Evolutionary conservation across 2,329 filamentous ascomycete genomes (phyloP), one percentile per base, ranked within the genome.

Genomic region (Aspergillus sp.): DNA sequence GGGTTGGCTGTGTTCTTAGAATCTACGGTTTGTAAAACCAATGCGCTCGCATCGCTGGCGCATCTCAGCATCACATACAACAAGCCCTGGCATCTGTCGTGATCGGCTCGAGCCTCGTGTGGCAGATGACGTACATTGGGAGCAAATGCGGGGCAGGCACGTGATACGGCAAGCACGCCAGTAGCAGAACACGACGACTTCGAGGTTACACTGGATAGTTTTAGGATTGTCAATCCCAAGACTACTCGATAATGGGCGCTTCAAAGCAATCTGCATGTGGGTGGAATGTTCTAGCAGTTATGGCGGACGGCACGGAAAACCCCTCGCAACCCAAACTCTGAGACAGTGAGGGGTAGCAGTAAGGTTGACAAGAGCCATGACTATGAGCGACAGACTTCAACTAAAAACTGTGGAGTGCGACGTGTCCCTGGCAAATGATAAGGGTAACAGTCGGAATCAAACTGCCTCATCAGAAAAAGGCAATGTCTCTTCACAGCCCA

Each of bases 61-160:
- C 12, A 8, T 45, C 15, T 30, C 13, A 45, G 20, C 22, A 30
- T 45, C 22, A 45, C 43, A 24, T 26, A 7, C 26, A 24, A 22
- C 22, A n/a, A 30, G 13, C 9, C 43, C 24, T 26, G 43, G 22
- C 20, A 45, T 45, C 43, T 45, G 43, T 17, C 43, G 44, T 48
- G 30, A 34, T 48, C 44, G n/a, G 44, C 44, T 34, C 30, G 44
- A 32, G 44, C 18, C n/a, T 38, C 30, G 4, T 20, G n/a, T 9
- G 13, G 34, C 18, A 30, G 48, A 57, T 57, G 49, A 57, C 43
- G 55, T 48, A 57, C 42, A 22, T 5, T 22, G 18, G 12, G 32
- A 38, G 45, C 30, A 48, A 48, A 48, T 32, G 55, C 55, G 55
- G 55, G 55, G 49, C 55, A 53, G 6, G 30, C 54, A 56, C 54